Percentiles rank a stretch among this genome's conserved stretches.
These are phyloP conservation scores for Pseudognaphalium luteoalbum DNA, from an alignment of 129 eudicot species.

Conservation along the genomic window DNA sequence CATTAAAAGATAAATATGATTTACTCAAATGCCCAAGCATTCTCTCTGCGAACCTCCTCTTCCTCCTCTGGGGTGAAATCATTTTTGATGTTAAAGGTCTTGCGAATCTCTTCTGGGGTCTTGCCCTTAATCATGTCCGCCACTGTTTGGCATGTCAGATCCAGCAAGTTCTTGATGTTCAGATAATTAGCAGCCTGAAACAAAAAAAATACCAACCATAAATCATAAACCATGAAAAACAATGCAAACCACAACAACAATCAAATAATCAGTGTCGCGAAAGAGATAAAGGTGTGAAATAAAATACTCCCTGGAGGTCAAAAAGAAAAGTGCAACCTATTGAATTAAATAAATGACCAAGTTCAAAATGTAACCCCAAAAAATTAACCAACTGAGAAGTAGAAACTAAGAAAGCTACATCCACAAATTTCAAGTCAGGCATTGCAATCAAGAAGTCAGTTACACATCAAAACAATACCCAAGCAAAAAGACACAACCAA, in stretches of 20 bases:
- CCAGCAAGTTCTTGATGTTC: conserved; percentile 48
- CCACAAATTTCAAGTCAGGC: neutral
- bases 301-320: neutral
- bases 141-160: conserved; percentile 58
- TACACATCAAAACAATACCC: neutral
- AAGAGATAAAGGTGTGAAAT: no score
- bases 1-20: neutral
- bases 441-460: neutral
- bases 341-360: no score
- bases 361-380: no score
- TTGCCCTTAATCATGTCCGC: conserved; percentile 63
- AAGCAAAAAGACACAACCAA: no score
- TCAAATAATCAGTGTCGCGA: neutral
- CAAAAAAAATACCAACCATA: neutral
- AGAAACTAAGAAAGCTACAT: neutral
- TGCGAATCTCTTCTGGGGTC: conserved; percentile 52
- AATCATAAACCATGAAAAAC: neutral
- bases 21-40: conserved; percentile 43
- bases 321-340: neutral
- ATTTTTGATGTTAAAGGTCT: conserved; percentile 52
- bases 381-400: neutral
- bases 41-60: conserved; percentile 46
- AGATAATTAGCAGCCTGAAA: conserved; percentile 52
- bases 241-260: neutral
- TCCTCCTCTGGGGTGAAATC: conserved; percentile 44